Evolutionary conservation across 768 basidiomycete genomes (phyloP), one percentile per base, ranked within the genome.

Genomic region (Tulasnella sp.): DNA sequence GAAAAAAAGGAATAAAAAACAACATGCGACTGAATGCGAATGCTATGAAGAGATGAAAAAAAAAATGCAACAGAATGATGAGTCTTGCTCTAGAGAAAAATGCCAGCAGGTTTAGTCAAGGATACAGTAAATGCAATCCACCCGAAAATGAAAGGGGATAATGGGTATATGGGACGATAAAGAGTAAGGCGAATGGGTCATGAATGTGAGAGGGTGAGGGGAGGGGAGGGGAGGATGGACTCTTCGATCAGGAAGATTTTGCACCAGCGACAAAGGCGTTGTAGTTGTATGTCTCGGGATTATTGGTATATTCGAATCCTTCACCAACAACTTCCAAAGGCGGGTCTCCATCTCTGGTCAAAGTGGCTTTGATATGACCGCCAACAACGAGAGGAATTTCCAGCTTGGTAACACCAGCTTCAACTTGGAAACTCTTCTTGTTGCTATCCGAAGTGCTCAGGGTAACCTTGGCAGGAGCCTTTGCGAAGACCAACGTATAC

Each of bases 401-500:
- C 4, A 51, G 44, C 9, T 34, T 27, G 8, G 37, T 25, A 4
- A 41, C 29, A 13, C 58, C 58, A 8, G 47, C 34, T 8, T 25
- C 31, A 10, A 59, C 37, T 15, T 60, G 58, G 16, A 57, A 54
- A 3, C 52, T 49, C 55, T 59, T 55, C 10, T 49, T 47, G 37
- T 57, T 59, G 45, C 59, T 58, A 7, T 59, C 60, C 24, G 12
- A 22, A 48, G 45, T 53, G 20, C 53, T 51, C 42, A 34, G 57
- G 42, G 31, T 48, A 40, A 48, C 53, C 33, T 16, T 55, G 22
- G 37, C 51, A 28, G 31, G 59, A 53, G 25, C 51, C 28, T 43
- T 55, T 4, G 58, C 44, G 33, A 61, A 56, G 19, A 63, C 56
- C 40, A 58, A 58, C 28, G 54, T 58, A 37, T 57, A 63, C 50